Base-by-base conservation (phyloP, 83 land plant species). In the Picea abies region DNA sequence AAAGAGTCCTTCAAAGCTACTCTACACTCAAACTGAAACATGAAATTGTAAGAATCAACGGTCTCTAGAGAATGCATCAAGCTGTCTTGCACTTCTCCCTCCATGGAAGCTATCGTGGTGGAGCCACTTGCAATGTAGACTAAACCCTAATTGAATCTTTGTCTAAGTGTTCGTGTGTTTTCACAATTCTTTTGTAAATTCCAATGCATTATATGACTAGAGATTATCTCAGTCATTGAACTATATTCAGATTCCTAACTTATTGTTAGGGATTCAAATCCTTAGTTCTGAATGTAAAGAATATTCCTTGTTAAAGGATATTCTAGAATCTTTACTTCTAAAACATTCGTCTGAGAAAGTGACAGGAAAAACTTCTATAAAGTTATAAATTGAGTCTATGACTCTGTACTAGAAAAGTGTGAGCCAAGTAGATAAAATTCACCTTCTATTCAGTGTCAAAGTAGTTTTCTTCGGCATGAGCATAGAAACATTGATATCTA, bases 241-340 rank as follows among this genome's bases (percentile, higher is more conserved):
- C 69, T 66, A 66, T 66, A 22, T 23, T 10, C 29, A 66, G 69
- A 66, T 66, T 66, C 11, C 14, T 67, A 67, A 26, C 70, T 26
- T 67, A 29, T 25, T 12, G 25, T 67, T 25, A 9, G 29, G 39
- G 11, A 14, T 68, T 26, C 19, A 68, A 14, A 1, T 29, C 72
- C 35, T 14, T 22, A 25, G 2, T 26, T 67, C 14, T 67, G 14
- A 67, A 29, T 67, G 23, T 29, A 26, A 67, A 26, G 16, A 67
- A 67, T 67, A 67, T 29, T 67, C 37, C 71, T 67, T 67, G 69
- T 67, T 29, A 17, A 67, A 67, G 14, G 39, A 67, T 67, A 26
- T 29, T 67, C 4, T 67, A 67, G 41, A 35, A 69, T 23, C 44
- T 32, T 69, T 32, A 68, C 37, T 69, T 35, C 56, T 49, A 49